Base-by-base conservation (phyloP, 2,329 filamentous ascomycete species). In the Sporothrix dimorphospora region DNA sequence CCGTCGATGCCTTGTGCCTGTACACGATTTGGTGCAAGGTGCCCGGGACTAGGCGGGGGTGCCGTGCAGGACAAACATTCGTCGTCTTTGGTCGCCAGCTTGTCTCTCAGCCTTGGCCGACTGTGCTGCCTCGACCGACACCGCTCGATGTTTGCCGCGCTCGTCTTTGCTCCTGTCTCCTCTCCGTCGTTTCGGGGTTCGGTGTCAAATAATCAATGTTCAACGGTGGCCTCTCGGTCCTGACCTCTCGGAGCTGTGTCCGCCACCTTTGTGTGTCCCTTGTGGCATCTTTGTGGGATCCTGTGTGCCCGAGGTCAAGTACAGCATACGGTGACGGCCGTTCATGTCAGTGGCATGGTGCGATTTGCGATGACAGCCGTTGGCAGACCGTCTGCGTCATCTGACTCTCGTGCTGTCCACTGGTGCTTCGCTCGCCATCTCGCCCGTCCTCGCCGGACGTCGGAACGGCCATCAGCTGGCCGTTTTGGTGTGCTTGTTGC, bases 261-360 rank as follows among this genome's bases (percentile, higher is more conserved):
- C 40, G 59, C 40, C 21, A 45, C 16, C 5, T 5, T n/a, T 34
- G 42, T 34, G 63, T 19, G 6, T 14, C 16, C 8, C 24, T 30
- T 65, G 61, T 27, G 21, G 2, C 12, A 16, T 47, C 2, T 19
- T 14, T 47, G 21, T 65, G 14, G 19, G 5, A 19, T 16, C 40
- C 21, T 47, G 61, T 66, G 21, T 49, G 63, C 24, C 61, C 61
- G 24, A 47, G 3, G 40, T 14, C 21, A 49, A 34, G 63, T 19
- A 24, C 38, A 34, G 63, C 16, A 49, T 27, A n/a, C 24, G 24
- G 24, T 47, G 45, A 30, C 24, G 24, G 34, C 40, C 49, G 63
- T 47, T 47, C 63, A 34, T 34, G 24, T 8, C 21, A 66, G 63
- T 66, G 27, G 24, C 24, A 66, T 66, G 9, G 59, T 65, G 21